Percentiles rank a stretch among this genome's conserved stretches.
phyloP scores from a whole-genome alignment of 805 yeast genomes.

The Saccharomycopsis sp. region DNA sequence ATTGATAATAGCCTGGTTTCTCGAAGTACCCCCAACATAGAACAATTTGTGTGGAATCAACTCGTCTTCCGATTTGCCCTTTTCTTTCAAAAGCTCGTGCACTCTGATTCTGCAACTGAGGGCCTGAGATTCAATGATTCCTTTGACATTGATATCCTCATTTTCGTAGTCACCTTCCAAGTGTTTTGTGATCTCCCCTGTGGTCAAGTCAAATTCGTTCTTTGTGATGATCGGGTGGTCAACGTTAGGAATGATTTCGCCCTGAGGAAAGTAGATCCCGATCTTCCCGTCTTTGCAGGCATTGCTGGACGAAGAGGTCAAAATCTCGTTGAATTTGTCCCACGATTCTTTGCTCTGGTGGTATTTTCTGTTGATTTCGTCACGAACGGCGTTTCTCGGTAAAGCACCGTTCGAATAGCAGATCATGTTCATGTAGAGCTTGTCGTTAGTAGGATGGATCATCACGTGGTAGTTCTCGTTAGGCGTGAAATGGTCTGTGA shows the following conservation, averaged over 20 bases:
- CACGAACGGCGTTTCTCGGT: constrained; percentile 73
- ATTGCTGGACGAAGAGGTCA: constrained; percentile 29
- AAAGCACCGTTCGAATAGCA: constrained; percentile 89
- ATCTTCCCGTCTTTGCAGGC: constrained; percentile 36
- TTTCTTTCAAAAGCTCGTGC: constrained; percentile 60
- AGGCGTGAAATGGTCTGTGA: constrained; percentile 72
- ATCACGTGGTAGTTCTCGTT: constrained; percentile 80
- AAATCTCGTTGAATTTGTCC: constrained; percentile 52
- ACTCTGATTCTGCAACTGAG: constrained; percentile 75
- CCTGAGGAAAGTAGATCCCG: constrained; percentile 80
- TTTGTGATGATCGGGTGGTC: constrained; percentile 38
- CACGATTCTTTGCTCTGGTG: constrained; percentile 38
- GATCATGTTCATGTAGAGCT: constrained; percentile 87
- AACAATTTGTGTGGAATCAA: constrained; percentile 60
- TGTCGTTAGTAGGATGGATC: constrained; percentile 74
- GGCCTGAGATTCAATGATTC: constrained; percentile 84
- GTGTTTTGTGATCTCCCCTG: constrained; percentile 27
- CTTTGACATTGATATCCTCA: constrained; percentile 58
- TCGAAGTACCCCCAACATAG: constrained; percentile 86
- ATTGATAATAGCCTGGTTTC: constrained; percentile 57
- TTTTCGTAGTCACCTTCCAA: constrained; percentile 36
- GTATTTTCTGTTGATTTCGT: constrained; percentile 47
- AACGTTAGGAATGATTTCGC: constrained; percentile 88
- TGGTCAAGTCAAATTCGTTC: constrained; percentile 35
- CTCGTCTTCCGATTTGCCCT: constrained; percentile 20